Conservation (phyloP, 768 basidiomycete genomes). For the Lactarius pseudohatsudake region DNA sequence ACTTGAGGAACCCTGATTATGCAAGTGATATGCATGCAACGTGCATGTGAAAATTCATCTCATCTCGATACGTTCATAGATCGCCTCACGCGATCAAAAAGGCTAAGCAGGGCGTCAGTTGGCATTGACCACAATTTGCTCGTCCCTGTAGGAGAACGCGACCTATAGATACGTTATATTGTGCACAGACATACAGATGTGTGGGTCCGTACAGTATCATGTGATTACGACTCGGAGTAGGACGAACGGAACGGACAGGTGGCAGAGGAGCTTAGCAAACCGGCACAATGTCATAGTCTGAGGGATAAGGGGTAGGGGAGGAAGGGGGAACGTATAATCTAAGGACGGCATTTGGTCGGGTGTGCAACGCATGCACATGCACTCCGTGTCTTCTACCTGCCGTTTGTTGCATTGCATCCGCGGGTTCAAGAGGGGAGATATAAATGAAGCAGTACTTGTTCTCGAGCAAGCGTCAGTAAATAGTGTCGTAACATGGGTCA, state of each 20-base stretch:
- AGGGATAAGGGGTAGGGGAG: background rate
- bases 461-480: slow-evolving; percentile 18
- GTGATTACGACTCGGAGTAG: slow-evolving; percentile 1
- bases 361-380: background rate
- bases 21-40: no score
- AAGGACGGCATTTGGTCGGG: background rate
- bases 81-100: background rate
- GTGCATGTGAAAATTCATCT: no score
- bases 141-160: background rate
- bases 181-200: slow-evolving; percentile 23
- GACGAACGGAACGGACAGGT: background rate
- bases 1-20: no score
- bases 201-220: slow-evolving; percentile 20
- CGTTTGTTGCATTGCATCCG: slow-evolving; percentile 10
- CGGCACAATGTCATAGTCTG: background rate
- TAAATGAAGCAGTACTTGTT: slow-evolving; percentile 12
- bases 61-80: no score
- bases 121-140: background rate
- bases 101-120: background rate
- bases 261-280: background rate
- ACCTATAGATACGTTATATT: slow-evolving; percentile 8
- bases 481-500: slow-evolving; percentile 10
- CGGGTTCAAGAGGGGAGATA: slow-evolving; percentile 9
- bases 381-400: slow-evolving; percentile 6
- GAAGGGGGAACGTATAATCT: slow-evolving; percentile 6